These are phyloP conservation scores for Breviolum minutum DNA, from an alignment of 73 alveolate genomes.

Conservation along the genomic window DNA sequence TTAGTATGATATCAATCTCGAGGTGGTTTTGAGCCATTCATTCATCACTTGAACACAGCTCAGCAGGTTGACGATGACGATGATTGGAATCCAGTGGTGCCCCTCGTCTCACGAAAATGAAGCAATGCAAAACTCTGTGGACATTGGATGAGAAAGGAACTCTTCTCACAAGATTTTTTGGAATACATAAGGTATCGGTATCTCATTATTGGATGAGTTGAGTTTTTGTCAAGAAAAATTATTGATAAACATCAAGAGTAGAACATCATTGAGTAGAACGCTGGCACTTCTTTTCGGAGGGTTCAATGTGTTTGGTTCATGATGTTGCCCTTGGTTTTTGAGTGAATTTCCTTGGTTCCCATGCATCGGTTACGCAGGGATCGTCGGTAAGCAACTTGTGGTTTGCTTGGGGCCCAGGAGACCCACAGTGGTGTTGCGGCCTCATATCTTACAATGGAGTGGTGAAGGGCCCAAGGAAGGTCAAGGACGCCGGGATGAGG, in stretches of 20 bases:
- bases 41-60: too few relatives aligned
- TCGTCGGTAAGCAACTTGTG: too few relatives aligned
- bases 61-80: conserved; percentile 36
- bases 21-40: too few relatives aligned
- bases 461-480: conserved; percentile 39
- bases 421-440: conserved; percentile 54
- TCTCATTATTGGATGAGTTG: not conserved
- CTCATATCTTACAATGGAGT: conserved; percentile 46
- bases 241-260: too few relatives aligned
- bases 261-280: too few relatives aligned
- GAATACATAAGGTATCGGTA: not conserved
- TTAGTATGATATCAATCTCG: too few relatives aligned
- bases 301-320: too few relatives aligned
- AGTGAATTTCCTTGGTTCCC: not conserved
- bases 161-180: too few relatives aligned
- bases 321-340: not conserved
- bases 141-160: too few relatives aligned
- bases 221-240: not conserved
- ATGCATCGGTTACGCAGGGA: too few relatives aligned
- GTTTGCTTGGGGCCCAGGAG: not conserved
- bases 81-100: conserved; percentile 78
- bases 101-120: not conserved
- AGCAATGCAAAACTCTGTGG: too few relatives aligned
- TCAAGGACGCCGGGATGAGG: conserved; percentile 6
- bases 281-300: too few relatives aligned